phyloP scores from a whole-genome alignment of 495 filamentous ascomycete genomes.

The Elaphomyces granulatus region DNA sequence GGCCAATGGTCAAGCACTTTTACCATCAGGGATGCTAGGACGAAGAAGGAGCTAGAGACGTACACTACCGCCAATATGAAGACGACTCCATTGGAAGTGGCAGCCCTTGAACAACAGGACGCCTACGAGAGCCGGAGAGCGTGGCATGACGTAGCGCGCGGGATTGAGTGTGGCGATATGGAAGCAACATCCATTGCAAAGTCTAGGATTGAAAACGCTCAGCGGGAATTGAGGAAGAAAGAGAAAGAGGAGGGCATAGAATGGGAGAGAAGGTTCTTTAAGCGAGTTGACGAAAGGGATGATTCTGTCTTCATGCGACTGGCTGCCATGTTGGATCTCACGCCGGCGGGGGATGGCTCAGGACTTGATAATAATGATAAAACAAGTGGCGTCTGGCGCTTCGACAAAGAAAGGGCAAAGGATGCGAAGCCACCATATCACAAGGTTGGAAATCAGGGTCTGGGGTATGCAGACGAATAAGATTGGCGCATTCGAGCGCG shows the following conservation, averaged over 20 bases:
- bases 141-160: slow-evolving; percentile 71
- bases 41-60: slow-evolving; percentile 53
- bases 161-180: slow-evolving; percentile 69
- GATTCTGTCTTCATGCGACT: slow-evolving; percentile 45
- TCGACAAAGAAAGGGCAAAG: slow-evolving; percentile 52
- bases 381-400: slow-evolving; percentile 82
- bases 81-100: slow-evolving; percentile 55
- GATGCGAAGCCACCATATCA: slow-evolving; percentile 31
- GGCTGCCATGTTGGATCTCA: slow-evolving; percentile 40
- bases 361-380: slow-evolving; percentile 52
- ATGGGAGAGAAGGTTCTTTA: slow-evolving; percentile 84
- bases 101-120: slow-evolving; percentile 69
- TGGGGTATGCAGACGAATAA: too few species aligned
- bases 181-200: slow-evolving; percentile 67
- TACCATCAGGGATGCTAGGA: slow-evolving; percentile 55
- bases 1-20: slow-evolving; percentile 88
- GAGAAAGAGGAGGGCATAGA: slow-evolving; percentile 65
- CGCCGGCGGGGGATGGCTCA: slow-evolving; percentile 13
- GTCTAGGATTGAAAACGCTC: slow-evolving; percentile 77
- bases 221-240: slow-evolving; percentile 67
- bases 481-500: too few species aligned
- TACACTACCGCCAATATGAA: slow-evolving; percentile 49
- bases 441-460: slow-evolving; percentile 25
- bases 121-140: slow-evolving; percentile 76
- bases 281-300: slow-evolving; percentile 30